Conservation (phyloP, 2,329 filamentous ascomycete genomes). For the Claviceps humidiphila region DNA sequence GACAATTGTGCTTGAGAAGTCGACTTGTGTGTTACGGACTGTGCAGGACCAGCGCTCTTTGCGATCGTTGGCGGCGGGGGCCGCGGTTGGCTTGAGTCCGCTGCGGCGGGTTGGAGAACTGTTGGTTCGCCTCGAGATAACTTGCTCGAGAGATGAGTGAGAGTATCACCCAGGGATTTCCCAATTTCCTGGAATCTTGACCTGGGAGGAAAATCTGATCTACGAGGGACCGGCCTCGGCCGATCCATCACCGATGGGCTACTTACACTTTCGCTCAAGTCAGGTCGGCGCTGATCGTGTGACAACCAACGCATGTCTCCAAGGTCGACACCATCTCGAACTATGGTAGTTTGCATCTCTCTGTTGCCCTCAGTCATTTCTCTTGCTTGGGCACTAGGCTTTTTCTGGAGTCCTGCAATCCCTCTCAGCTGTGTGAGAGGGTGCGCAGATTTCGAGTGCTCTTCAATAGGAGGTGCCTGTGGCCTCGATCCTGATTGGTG, state of each 20-base stretch:
- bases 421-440: conserved; percentile 29
- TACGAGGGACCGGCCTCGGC: conserved; percentile 42
- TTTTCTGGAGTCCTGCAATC: conserved; percentile 33
- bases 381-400: conserved; percentile 29
- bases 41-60: background rate
- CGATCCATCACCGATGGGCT: conserved; percentile 35
- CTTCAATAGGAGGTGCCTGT: conserved; percentile 9
- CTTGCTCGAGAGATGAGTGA: background rate
- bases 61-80: background rate
- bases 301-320: conserved; percentile 28
- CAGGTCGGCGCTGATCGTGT: conserved; percentile 5
- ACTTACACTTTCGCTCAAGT: background rate
- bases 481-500: conserved; percentile 18
- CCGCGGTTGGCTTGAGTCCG: background rate
- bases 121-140: background rate
- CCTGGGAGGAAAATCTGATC: conserved; percentile 9
- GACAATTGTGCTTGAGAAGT: background rate
- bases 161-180: background rate
- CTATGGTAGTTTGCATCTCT: conserved; percentile 34
- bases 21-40: background rate
- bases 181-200: background rate
- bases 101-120: background rate
- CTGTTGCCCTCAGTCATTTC: conserved; percentile 13
- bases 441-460: conserved; percentile 14
- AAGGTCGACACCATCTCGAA: conserved; percentile 43